phyloP scores from a whole-genome alignment of 1,284 basidiomycete genomes.

The Ustilago bromivora region DNA sequence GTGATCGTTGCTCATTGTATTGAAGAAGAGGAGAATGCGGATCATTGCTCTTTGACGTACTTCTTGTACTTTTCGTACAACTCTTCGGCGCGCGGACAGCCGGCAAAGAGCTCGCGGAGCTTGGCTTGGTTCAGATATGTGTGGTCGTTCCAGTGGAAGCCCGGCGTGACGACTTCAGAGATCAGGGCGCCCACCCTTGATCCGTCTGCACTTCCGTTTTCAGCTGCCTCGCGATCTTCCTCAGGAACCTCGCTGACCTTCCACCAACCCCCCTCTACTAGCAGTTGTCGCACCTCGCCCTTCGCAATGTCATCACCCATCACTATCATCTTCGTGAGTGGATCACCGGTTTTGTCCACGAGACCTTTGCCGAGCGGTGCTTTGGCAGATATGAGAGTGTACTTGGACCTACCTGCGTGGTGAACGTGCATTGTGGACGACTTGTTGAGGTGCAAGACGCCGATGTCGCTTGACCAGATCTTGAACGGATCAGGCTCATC shows the following conservation, averaged over 20 bases:
- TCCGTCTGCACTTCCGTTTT: conserved; percentile 17
- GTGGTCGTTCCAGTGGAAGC: conserved; percentile 56
- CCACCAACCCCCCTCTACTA: conserved; percentile 57
- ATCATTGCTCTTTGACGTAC: conserved; percentile 45
- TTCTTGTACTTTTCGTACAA: conserved; percentile 30
- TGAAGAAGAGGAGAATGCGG: not conserved
- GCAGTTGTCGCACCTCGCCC: conserved; percentile 52
- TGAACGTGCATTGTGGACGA: conserved; percentile 55
- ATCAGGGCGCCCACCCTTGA: conserved; percentile 43
- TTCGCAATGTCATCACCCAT: conserved; percentile 48
- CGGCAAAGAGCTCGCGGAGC: conserved; percentile 39
- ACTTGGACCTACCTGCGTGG: conserved; percentile 49
- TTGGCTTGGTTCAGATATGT: conserved; percentile 42
- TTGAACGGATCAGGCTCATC: conserved; percentile 36
- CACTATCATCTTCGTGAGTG: conserved; percentile 38
- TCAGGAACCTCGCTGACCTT: conserved; percentile 52
- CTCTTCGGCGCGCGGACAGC: conserved; percentile 23
- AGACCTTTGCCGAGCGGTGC: conserved; percentile 40
- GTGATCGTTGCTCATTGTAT: not conserved
- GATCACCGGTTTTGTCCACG: conserved; percentile 32
- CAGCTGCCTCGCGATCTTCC: conserved; percentile 26
- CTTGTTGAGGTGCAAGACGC: conserved; percentile 51
- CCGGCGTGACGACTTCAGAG: conserved; percentile 54
- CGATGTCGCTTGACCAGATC: conserved; percentile 45
- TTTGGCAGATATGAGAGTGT: conserved; percentile 56